Evolutionary conservation across 73 alveolate species (phyloP).

Genomic region (Paramecium bursaria): DNA sequence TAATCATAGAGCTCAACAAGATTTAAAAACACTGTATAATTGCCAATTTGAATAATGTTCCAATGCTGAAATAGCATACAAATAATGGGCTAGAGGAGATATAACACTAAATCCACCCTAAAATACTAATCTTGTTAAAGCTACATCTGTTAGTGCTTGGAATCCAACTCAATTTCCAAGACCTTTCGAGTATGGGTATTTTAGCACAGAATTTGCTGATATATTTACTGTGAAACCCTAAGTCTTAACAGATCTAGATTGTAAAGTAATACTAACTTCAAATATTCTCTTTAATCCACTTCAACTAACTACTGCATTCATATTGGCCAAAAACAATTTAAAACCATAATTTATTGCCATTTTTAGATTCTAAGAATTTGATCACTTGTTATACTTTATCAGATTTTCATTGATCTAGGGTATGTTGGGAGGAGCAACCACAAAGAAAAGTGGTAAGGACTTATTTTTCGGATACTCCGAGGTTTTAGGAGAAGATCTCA

Average conservation of each 20-base stretch:
- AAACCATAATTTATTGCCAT: neutral
- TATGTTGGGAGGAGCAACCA: constrained; percentile 24
- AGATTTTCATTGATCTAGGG: constrained; percentile 21
- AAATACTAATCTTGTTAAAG: neutral
- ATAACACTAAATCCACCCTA: constrained; percentile 45
- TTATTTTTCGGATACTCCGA: constrained; percentile 49
- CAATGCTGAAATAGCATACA: constrained; percentile 21
- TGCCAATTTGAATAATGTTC: constrained; percentile 21
- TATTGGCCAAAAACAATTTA: constrained; percentile 10
- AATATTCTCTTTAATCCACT: constrained; percentile 34
- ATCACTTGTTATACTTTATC: constrained; percentile 8
- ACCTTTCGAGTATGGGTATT: constrained; percentile 55
- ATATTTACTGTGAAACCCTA: constrained; percentile 7
- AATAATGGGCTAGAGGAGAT: constrained; percentile 52
- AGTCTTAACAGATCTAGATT: neutral
- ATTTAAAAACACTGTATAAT: neutral
- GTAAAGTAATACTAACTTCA: neutral
- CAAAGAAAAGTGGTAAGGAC: constrained; percentile 11
- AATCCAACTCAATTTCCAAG: constrained; percentile 2
- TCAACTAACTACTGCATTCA: constrained; percentile 20
- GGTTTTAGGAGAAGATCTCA: constrained; percentile 23
- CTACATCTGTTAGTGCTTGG: neutral
- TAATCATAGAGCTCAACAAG: neutral
- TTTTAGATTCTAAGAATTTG: constrained; percentile 16
- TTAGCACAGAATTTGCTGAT: neutral